A percentile compares a stretch with the other conserved stretches of the same genome.
Conservation (phyloP, 805 yeast genomes). For the Metschnikowia chrysomelidarum region DNA sequence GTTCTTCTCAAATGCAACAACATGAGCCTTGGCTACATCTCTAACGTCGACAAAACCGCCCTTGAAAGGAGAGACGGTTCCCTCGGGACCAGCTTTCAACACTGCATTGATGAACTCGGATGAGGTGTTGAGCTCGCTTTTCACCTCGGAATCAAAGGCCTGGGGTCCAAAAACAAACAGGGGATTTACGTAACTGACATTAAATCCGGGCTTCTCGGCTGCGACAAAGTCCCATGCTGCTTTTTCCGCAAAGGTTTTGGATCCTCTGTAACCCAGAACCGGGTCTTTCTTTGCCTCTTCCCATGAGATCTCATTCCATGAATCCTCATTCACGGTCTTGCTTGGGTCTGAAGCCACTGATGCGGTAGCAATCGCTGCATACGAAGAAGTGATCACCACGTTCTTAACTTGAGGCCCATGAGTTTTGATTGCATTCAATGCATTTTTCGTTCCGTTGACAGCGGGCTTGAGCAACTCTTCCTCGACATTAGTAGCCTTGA, state of each 20-base stretch:
- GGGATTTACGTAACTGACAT: slow-evolving; percentile 32
- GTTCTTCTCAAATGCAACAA: slow-evolving; percentile 18
- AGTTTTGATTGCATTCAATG: slow-evolving; percentile 13
- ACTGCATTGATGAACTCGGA: slow-evolving; percentile 42
- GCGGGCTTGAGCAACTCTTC: slow-evolving; percentile 57
- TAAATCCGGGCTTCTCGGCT: slow-evolving; percentile 32
- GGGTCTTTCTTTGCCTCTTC: slow-evolving; percentile 29
- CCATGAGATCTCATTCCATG: slow-evolving; percentile 54
- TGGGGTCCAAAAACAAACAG: slow-evolving; percentile 28
- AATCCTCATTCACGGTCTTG: slow-evolving; percentile 4
- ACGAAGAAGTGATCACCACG: slow-evolving; percentile 14
- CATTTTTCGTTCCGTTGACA: slow-evolving; percentile 23
- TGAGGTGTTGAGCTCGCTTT: slow-evolving; percentile 34
- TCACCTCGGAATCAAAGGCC: slow-evolving; percentile 27
- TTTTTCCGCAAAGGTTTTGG: slow-evolving; percentile 25
- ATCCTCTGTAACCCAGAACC: slow-evolving; percentile 6
- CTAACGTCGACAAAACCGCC: slow-evolving; percentile 26
- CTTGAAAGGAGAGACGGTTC: slow-evolving; percentile 19
- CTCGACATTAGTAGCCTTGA: slow-evolving; percentile 43
- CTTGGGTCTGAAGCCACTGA: slow-evolving; percentile 4
- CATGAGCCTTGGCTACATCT: slow-evolving; percentile 21
- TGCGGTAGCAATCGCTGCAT: slow-evolving; percentile 14
- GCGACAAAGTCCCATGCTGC: slow-evolving; percentile 32
- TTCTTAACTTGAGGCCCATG: slow-evolving; percentile 11
- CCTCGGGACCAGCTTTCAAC: slow-evolving; percentile 26